Conservation (phyloP, 306 rosid species). For the Cajanus cajan region DNA sequence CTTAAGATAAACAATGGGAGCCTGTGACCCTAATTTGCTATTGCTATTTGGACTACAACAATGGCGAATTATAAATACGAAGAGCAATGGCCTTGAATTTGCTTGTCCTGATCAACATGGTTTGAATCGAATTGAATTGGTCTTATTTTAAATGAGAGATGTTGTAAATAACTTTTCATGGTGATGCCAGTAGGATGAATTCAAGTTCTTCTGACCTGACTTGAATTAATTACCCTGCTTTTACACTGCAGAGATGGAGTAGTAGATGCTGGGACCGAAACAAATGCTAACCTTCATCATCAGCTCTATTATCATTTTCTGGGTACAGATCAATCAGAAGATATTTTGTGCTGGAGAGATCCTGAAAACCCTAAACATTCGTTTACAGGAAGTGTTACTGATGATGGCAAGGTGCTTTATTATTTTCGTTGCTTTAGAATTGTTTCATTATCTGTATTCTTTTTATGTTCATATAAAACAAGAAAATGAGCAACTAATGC, state of each 20-base stretch:
- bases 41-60: slow-evolving; percentile 4
- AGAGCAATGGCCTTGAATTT: neutral
- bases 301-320: slow-evolving; percentile 81
- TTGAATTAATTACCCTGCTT: slow-evolving; percentile 25
- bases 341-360: slow-evolving; percentile 90
- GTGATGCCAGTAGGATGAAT: neutral
- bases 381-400: slow-evolving; percentile 64
- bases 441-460: neutral
- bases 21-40: slow-evolving; percentile 13
- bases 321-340: slow-evolving; percentile 84
- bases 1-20: neutral
- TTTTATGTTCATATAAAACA: slow-evolving; percentile 3
- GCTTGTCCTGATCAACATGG: neutral
- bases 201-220: neutral
- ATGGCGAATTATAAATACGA: neutral
- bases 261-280: slow-evolving; percentile 91
- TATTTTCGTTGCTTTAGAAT: slow-evolving; percentile 21
- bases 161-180: neutral
- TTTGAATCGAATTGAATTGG: neutral
- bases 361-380: slow-evolving; percentile 68
- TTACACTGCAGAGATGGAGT: slow-evolving; percentile 64
- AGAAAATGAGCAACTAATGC: neutral
- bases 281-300: slow-evolving; percentile 73
- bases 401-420: slow-evolving; percentile 77
- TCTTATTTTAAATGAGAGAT: neutral